A percentile compares a stretch with the other conserved stretches of the same genome.
These are phyloP conservation scores for Boletus sp. DNA, from an alignment of 768 basidiomycete genomes.

Conservation along the genomic window DNA sequence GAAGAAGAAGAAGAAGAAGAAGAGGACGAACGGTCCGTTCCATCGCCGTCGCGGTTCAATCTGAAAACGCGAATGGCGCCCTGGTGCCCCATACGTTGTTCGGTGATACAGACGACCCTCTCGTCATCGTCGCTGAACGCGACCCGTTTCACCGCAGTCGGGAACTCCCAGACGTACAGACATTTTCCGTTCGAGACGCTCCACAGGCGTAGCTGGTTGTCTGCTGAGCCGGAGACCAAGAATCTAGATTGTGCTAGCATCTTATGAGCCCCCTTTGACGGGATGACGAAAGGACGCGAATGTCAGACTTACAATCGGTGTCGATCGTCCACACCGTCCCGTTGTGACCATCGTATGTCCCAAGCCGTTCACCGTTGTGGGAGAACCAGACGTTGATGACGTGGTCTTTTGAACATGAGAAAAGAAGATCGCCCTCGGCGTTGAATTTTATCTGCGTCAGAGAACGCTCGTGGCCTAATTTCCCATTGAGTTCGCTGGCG, in stretches of 20 bases:
- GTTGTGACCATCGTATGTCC: constrained; percentile 95
- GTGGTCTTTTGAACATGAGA: constrained; percentile 94
- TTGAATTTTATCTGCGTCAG: constrained; percentile 98
- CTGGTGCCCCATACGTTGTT: constrained; percentile 93
- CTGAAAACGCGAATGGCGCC: constrained; percentile 89
- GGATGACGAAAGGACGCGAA: background rate
- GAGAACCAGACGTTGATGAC: constrained; percentile 96
- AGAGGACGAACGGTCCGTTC: constrained; percentile 64
- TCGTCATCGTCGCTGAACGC: constrained; percentile 84
- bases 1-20: background rate
- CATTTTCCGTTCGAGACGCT: constrained; percentile 86
- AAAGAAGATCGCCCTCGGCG: constrained; percentile 90
- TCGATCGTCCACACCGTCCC: constrained; percentile 97
- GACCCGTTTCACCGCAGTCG: constrained; percentile 95
- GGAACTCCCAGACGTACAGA: constrained; percentile 95
- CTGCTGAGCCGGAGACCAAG: constrained; percentile 89
- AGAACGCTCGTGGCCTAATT: constrained; percentile 90
- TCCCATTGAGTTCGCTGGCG: constrained; percentile 13
- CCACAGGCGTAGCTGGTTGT: constrained; percentile 93
- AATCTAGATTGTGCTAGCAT: constrained; percentile 74
- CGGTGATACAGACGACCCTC: constrained; percentile 88
- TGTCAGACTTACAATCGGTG: constrained; percentile 74
- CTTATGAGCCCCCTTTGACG: background rate
- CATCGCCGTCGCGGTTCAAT: constrained; percentile 81
- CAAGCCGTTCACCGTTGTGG: constrained; percentile 94